Base-by-base conservation (phyloP, 257 asterid species). In the Nicotiana obtusifolia region DNA sequence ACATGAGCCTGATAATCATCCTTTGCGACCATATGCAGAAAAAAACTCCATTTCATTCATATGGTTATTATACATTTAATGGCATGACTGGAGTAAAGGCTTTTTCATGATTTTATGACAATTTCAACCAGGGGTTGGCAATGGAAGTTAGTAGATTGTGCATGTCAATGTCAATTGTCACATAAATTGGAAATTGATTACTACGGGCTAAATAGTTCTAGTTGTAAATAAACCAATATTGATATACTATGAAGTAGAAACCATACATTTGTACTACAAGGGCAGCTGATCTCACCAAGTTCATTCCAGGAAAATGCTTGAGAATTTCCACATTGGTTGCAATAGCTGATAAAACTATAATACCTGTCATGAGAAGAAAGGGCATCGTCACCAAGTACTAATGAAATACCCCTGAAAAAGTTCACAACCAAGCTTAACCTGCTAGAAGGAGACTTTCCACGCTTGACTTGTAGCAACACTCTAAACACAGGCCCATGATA, bases 401-500 rank as follows among this genome's bases (percentile, higher is more conserved):
- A 33, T 56, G 54, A 54, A 77, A 60, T 24, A 64, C 19, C 41
- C n/a, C 22, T 17, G 67, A 59, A 24, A 24, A 81, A 61, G 81
- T 49, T 47, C 62, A 37, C 47, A 81, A 41, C 31, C 61, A 78
- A 20, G 54, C 28, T 69, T 76, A 64, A 91, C 99, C 98, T 90
- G 86, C 83, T 82, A 75, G 84, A 82, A 2, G 91, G 88, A 87
- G 85, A 88, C 89, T 88, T 91, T 85, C 99, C 98, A 77, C 92
- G 96, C 86, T 84, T 90, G 85, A 95, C 90, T 84, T 89, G 94
- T 83, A 95, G 93, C 97, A 94, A 86, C 41, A 88, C 93, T 85
- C 99, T 91, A 80, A 95, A 95, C 68, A 95, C 93, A 0, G 97
- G 98, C 61, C 99, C 97, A 81, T 94, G 99, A 90, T 87, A 95